Percentiles rank a stretch among this genome's conserved stretches.
Evolutionary conservation across 2,329 filamentous ascomycete species (phyloP).

Genomic region (Colletotrichum incanum): DNA sequence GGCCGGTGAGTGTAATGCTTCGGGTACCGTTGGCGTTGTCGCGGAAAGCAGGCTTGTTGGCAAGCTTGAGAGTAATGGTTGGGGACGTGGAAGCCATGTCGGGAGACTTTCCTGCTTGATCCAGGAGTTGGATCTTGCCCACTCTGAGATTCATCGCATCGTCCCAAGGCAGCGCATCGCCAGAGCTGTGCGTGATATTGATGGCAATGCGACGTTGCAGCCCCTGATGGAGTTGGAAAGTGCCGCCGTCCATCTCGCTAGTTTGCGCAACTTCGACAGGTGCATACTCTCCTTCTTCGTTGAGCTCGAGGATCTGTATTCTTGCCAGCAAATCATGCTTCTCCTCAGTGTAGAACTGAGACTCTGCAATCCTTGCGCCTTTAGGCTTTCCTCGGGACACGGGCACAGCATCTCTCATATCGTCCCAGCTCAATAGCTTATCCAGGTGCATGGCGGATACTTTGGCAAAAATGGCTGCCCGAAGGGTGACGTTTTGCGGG

Average conservation of each 20-base stretch:
- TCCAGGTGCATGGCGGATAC: constrained; percentile 96
- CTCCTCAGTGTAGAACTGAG: constrained; percentile 94
- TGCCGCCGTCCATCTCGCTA: constrained; percentile 86
- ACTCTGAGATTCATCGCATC: constrained; percentile 84
- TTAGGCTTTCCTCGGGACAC: constrained; percentile 73
- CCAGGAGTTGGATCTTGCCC: constrained; percentile 86
- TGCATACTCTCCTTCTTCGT: constrained; percentile 90
- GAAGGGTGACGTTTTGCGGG: constrained; percentile 80
- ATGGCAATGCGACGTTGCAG: constrained; percentile 90
- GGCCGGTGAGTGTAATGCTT: constrained; percentile 87
- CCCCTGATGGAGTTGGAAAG: constrained; percentile 96
- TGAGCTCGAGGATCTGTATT: constrained; percentile 90
- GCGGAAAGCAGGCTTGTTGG: constrained; percentile 83
- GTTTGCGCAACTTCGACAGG: constrained; percentile 94
- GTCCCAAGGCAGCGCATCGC: constrained; percentile 90
- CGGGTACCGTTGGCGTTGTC: constrained; percentile 92
- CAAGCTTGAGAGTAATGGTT: constrained; percentile 83
- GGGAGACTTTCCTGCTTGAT: constrained; percentile 87
- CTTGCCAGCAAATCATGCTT: constrained; percentile 93
- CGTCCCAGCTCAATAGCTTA: constrained; percentile 98
- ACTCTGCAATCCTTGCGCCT: constrained; percentile 80
- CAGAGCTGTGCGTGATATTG: constrained; percentile 91
- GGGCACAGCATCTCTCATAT: constrained; percentile 87
- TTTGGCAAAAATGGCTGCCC: constrained; percentile 92
- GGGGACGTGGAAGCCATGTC: constrained; percentile 81